Conservation (phyloP, 2,329 filamentous ascomycete genomes). For the Aspergillus carbonarius region DNA sequence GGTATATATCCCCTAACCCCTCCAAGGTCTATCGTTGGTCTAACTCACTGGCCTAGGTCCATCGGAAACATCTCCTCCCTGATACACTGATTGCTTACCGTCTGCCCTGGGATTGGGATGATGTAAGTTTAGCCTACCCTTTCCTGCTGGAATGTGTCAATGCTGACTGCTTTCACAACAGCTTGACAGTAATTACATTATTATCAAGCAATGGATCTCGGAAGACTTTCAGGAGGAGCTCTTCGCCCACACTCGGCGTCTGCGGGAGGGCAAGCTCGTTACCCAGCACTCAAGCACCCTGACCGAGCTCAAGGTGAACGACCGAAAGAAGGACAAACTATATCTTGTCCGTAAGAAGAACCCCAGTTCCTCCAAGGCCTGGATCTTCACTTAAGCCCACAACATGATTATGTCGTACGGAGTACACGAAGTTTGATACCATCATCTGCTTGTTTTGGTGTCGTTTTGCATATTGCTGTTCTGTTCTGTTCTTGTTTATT, state of each 20-base stretch:
- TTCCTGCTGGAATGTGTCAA: neutral
- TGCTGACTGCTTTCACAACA: constrained; percentile 18
- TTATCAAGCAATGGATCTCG: constrained; percentile 72
- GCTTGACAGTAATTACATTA: constrained; percentile 64
- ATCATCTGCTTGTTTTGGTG: neutral
- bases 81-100: constrained; percentile 48
- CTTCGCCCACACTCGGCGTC: constrained; percentile 67
- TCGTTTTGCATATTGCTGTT: neutral
- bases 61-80: constrained; percentile 47
- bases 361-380: constrained; percentile 30
- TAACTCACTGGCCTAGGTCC: constrained; percentile 35
- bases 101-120: constrained; percentile 49
- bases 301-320: constrained; percentile 44
- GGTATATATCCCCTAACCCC: constrained; percentile 25
- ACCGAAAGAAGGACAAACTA: constrained; percentile 45
- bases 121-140: constrained; percentile 34
- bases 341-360: constrained; percentile 49
- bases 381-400: constrained; percentile 34
- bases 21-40: neutral
- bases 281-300: constrained; percentile 36
- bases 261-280: constrained; percentile 56
- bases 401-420: neutral
- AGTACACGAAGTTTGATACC: constrained; percentile 6
- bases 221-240: constrained; percentile 70
- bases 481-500: neutral